A percentile compares a stretch with the other conserved stretches of the same genome.
Conservation (phyloP, 2,329 filamentous ascomycete species). For the Pseudocercospora cruenta region DNA sequence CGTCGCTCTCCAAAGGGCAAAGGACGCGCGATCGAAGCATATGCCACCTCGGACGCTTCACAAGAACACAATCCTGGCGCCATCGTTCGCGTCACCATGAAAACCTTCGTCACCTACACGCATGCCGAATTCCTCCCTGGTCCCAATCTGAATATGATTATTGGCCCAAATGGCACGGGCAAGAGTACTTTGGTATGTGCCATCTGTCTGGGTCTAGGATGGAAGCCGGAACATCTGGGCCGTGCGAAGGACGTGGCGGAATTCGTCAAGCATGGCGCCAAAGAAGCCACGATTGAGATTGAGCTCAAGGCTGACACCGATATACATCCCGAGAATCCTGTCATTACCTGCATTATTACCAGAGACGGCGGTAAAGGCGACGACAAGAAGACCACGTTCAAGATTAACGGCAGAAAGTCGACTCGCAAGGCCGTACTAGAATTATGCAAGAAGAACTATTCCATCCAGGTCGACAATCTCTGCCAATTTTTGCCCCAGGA, state of each 20-base stretch:
- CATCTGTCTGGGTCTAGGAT: conserved; percentile 90
- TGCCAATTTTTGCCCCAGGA: conserved; percentile 98
- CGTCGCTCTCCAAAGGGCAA: conserved; percentile 36
- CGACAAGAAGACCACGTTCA: conserved; percentile 76
- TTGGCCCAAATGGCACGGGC: conserved; percentile 96
- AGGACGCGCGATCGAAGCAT: conserved; percentile 16
- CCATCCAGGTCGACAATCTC: conserved; percentile 95
- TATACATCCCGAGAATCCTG: conserved; percentile 65
- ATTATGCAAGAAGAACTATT: conserved; percentile 69
- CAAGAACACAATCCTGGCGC: conserved; percentile 63
- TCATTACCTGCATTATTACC: conserved; percentile 76
- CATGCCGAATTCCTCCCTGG: conserved; percentile 88
- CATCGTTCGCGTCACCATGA: conserved; percentile 82
- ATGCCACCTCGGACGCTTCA: too few species aligned
- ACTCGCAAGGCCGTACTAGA: conserved; percentile 66
- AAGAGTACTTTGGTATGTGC: conserved; percentile 98
- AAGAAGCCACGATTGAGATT: conserved; percentile 82
- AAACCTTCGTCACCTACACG: conserved; percentile 94
- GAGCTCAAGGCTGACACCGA: conserved; percentile 71
- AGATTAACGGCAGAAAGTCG: conserved; percentile 68
- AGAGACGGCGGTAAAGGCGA: conserved; percentile 62
- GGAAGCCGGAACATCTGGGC: conserved; percentile 77
- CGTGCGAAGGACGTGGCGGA: conserved; percentile 82
- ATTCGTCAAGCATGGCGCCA: conserved; percentile 88
- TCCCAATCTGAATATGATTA: conserved; percentile 95